Evolutionary conservation across 257 asterid species (phyloP).

Genomic region (Datura wrightii): DNA sequence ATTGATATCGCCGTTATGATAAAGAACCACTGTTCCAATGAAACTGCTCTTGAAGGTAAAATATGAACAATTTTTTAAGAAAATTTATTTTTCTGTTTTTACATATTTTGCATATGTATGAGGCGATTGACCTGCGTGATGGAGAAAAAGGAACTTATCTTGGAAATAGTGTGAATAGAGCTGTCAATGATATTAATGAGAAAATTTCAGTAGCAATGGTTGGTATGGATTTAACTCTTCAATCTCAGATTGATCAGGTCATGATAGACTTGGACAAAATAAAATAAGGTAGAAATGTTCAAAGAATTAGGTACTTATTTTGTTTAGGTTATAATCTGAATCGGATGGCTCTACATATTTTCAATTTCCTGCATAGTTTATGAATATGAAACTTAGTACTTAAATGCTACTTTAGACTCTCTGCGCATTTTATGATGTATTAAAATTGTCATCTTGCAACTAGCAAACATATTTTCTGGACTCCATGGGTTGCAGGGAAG

Average conservation of each 20-base stretch:
- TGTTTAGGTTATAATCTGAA: background rate
- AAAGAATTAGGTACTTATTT: background rate
- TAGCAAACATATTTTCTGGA: conserved; percentile 17
- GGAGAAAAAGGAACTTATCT: conserved; percentile 93
- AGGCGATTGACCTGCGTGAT: conserved; percentile 94
- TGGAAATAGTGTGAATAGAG: conserved; percentile 93
- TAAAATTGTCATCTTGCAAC: background rate
- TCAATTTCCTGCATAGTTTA: background rate
- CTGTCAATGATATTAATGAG: conserved; percentile 89
- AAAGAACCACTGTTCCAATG: conserved; percentile 95
- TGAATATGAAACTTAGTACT: background rate
- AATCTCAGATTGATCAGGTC: conserved; percentile 95
- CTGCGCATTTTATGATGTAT: conserved; percentile 1
- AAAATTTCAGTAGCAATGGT: conserved; percentile 94
- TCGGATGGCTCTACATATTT: background rate
- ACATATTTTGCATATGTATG: conserved; percentile 46
- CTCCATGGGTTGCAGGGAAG: conserved; percentile 1
- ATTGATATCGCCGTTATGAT: conserved; percentile 92
- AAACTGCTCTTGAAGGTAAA: conserved; percentile 88
- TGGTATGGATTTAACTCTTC: conserved; percentile 99
- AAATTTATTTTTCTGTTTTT: background rate
- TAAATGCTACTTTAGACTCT: conserved; percentile 12
- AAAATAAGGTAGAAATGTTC: conserved; percentile 69
- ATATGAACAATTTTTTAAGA: background rate
- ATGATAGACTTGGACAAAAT: conserved; percentile 99